Conservation (phyloP, 768 basidiomycete genomes). For the Auriculariales sp. region DNA sequence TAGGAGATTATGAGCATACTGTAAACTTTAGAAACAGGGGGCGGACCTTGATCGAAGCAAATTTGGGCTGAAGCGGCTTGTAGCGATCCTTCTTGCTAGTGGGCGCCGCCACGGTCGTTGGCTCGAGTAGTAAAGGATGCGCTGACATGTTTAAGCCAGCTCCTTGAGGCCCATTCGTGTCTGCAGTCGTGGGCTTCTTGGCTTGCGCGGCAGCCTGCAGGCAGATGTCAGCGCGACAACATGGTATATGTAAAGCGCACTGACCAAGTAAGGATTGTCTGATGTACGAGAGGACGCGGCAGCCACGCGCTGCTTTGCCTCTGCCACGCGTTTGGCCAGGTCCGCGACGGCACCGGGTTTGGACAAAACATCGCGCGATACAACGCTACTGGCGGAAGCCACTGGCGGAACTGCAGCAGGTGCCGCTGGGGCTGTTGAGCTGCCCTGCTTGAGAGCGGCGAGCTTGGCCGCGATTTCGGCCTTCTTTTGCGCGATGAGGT, state of each 20-base stretch:
- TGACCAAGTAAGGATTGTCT: slow-evolving; percentile 80
- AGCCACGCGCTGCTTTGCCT: slow-evolving; percentile 73
- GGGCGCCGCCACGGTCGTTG: slow-evolving; percentile 39
- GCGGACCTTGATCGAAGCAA: slow-evolving; percentile 78
- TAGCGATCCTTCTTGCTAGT: slow-evolving; percentile 84
- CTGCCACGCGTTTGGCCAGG: slow-evolving; percentile 57
- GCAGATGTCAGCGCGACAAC: not conserved
- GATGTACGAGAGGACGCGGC: slow-evolving; percentile 69
- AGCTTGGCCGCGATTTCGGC: slow-evolving; percentile 79
- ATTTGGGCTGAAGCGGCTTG: slow-evolving; percentile 98
- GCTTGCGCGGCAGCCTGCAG: slow-evolving; percentile 18
- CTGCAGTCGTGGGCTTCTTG: slow-evolving; percentile 37
- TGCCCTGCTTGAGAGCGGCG: slow-evolving; percentile 43
- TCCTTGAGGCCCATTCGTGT: slow-evolving; percentile 60
- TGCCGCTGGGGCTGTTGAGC: slow-evolving; percentile 14
- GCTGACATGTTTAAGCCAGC: slow-evolving; percentile 83
- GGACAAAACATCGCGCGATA: slow-evolving; percentile 18
- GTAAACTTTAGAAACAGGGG: too few relatives aligned
- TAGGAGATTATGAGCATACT: slow-evolving; percentile 10
- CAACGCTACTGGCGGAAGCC: slow-evolving; percentile 12
- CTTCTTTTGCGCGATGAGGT: slow-evolving; percentile 67
- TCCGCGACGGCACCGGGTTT: slow-evolving; percentile 41
- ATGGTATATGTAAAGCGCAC: slow-evolving; percentile 10
- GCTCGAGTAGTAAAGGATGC: slow-evolving; percentile 62
- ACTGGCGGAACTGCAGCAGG: slow-evolving; percentile 15